phyloP scores from a whole-genome alignment of 164 flowering plant genomes.

The Vitis amurensis region DNA sequence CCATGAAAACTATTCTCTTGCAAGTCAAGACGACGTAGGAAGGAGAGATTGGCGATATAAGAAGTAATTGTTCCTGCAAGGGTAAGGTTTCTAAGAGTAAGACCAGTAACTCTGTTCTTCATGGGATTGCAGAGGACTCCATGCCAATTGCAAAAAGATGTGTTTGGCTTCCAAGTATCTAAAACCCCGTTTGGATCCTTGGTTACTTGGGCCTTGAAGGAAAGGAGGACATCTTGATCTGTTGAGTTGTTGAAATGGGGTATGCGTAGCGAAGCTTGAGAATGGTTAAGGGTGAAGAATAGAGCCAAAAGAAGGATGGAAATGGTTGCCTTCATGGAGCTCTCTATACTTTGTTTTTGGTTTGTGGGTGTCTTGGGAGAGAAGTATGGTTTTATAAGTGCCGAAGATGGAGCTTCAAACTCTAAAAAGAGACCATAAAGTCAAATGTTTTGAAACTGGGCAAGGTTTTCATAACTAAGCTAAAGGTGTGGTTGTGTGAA shows the following conservation, averaged over 20 bases:
- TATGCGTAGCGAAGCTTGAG: not conserved
- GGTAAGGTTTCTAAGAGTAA: not conserved
- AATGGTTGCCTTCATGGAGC: no score
- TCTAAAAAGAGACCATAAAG: no score
- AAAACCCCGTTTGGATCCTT: not conserved
- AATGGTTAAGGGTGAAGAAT: not conserved
- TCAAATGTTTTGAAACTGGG: no score
- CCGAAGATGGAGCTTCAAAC: no score
- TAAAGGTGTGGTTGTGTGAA: no score
- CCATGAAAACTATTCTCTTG: conserved; percentile 11
- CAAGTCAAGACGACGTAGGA: not conserved
- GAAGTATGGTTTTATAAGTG: no score
- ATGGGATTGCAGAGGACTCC: conserved; percentile 1
- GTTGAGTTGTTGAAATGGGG: not conserved
- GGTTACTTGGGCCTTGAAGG: not conserved
- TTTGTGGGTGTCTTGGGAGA: no score
- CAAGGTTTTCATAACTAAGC: no score
- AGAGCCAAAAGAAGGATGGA: not conserved
- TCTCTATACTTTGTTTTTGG: no score
- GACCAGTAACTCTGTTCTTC: not conserved
- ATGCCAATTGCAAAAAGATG: conserved; percentile 1
- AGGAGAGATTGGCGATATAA: not conserved
- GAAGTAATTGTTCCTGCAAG: not conserved
- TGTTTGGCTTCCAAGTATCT: not conserved
- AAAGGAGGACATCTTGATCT: not conserved